Evolutionary conservation across 192 early-diverging fungal species (phyloP).

Genomic region (Coemansia sp.): DNA sequence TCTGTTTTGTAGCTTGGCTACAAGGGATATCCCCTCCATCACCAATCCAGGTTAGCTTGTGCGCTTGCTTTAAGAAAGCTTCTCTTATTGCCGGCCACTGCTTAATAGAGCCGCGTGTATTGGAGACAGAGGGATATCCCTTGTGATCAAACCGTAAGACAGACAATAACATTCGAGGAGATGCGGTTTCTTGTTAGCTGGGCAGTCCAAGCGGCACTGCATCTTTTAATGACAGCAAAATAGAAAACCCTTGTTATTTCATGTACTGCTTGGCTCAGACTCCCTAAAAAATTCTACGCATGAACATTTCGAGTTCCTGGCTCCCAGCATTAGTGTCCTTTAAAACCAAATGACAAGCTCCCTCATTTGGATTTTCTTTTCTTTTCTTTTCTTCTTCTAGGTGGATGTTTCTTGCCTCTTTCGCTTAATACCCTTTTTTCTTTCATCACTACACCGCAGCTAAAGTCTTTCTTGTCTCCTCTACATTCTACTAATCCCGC

Average conservation of each 20-base stretch:
- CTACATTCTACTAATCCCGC: not conserved
- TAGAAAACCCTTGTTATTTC: not conserved
- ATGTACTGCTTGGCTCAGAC: not conserved
- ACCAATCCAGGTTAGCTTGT: conserved; percentile 2
- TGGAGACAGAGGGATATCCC: not conserved
- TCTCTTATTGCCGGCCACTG: not conserved
- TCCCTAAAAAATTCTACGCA: not conserved
- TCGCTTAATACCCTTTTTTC: conserved; percentile 5
- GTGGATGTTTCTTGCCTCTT: conserved; percentile 4
- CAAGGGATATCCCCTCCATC: too few relatives aligned
- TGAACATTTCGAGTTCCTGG: not conserved
- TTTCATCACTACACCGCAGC: not conserved
- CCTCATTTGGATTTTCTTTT: not conserved
- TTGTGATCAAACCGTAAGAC: too few relatives aligned
- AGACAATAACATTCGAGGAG: too few relatives aligned
- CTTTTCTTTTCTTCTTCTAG: not conserved
- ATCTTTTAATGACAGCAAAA: not conserved
- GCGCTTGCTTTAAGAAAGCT: not conserved
- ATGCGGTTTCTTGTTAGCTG: not conserved
- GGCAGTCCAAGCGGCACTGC: not conserved
- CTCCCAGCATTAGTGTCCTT: not conserved
- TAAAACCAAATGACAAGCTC: not conserved
- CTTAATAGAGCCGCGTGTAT: not conserved
- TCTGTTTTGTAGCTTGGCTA: too few relatives aligned
- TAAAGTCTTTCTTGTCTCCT: not conserved